Evolutionary conservation across 495 filamentous ascomycete species (phyloP).

Genomic region (Aspergillus haitiensis): DNA sequence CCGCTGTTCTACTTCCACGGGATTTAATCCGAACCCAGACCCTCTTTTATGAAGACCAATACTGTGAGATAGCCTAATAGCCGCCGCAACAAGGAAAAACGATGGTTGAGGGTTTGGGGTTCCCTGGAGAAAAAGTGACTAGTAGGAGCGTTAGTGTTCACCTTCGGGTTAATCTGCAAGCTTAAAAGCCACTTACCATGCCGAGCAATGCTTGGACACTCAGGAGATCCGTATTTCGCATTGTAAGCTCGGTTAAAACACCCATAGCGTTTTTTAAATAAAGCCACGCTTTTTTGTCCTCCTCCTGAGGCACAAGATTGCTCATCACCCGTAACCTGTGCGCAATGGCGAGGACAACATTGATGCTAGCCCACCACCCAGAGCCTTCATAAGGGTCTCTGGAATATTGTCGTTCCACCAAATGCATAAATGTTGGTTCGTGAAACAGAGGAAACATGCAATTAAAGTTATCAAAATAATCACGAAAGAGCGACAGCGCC

Average conservation of each 20-base stretch:
- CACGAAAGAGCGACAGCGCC: slow-evolving; percentile 78
- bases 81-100: slow-evolving; percentile 90
- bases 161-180: background rate
- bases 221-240: slow-evolving; percentile 92
- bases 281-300: slow-evolving; percentile 90
- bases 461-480: slow-evolving; percentile 98
- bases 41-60: slow-evolving; percentile 95
- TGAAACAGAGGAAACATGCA: slow-evolving; percentile 98
- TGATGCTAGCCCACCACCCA: slow-evolving; percentile 98
- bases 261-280: slow-evolving; percentile 97
- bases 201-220: slow-evolving; percentile 96
- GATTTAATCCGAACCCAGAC: slow-evolving; percentile 85
- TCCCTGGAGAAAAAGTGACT: slow-evolving; percentile 91
- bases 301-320: slow-evolving; percentile 83
- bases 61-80: slow-evolving; percentile 87
- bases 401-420: slow-evolving; percentile 91
- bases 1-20: slow-evolving; percentile 88
- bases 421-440: slow-evolving; percentile 95
- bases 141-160: slow-evolving; percentile 18
- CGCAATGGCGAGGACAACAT: slow-evolving; percentile 88
- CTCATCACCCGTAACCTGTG: slow-evolving; percentile 94
- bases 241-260: slow-evolving; percentile 84
- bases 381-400: slow-evolving; percentile 90
- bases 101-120: slow-evolving; percentile 96
- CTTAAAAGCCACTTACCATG: slow-evolving; percentile 59